Conservation (phyloP, 768 basidiomycete genomes). For the Fomitopsis serialis region DNA sequence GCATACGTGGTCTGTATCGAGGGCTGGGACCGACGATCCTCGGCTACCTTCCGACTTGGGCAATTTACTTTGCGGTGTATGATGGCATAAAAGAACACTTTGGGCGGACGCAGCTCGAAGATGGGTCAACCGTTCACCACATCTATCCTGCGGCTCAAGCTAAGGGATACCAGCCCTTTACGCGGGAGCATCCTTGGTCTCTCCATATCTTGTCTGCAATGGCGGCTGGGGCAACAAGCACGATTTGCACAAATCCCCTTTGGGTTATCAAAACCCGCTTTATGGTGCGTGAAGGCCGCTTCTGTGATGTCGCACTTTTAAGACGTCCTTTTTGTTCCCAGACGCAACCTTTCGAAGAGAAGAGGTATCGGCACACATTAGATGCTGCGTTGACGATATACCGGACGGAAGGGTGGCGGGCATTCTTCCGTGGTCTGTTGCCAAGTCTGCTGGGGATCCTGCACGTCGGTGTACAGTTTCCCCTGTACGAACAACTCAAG, state of each 20-base stretch:
- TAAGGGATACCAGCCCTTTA: constrained; percentile 79
- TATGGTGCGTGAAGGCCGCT: constrained; percentile 60
- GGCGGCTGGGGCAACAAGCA: constrained; percentile 90
- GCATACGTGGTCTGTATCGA: constrained; percentile 87
- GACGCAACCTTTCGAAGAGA: constrained; percentile 81
- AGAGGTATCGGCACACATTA: constrained; percentile 80
- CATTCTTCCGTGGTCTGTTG: constrained; percentile 92
- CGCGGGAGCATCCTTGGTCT: constrained; percentile 79
- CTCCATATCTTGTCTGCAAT: constrained; percentile 93
- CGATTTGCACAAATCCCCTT: constrained; percentile 89
- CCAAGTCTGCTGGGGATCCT: constrained; percentile 91
- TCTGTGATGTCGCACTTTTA: neutral
- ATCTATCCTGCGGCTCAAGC: constrained; percentile 80
- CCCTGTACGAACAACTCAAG: constrained; percentile 92
- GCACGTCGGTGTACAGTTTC: constrained; percentile 97
- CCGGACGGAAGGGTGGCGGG: constrained; percentile 75
- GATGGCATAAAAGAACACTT: constrained; percentile 88
- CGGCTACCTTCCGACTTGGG: constrained; percentile 98
- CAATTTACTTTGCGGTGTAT: constrained; percentile 97
- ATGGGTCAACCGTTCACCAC: constrained; percentile 31
- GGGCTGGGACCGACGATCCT: constrained; percentile 96
- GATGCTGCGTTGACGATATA: constrained; percentile 91
- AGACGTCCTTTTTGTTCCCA: constrained; percentile 26
- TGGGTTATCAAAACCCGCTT: constrained; percentile 99
- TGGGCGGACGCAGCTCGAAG: constrained; percentile 58